Conservation (phyloP, 352 stramenopile species). For the Hyaloperonospora brassicae region DNA sequence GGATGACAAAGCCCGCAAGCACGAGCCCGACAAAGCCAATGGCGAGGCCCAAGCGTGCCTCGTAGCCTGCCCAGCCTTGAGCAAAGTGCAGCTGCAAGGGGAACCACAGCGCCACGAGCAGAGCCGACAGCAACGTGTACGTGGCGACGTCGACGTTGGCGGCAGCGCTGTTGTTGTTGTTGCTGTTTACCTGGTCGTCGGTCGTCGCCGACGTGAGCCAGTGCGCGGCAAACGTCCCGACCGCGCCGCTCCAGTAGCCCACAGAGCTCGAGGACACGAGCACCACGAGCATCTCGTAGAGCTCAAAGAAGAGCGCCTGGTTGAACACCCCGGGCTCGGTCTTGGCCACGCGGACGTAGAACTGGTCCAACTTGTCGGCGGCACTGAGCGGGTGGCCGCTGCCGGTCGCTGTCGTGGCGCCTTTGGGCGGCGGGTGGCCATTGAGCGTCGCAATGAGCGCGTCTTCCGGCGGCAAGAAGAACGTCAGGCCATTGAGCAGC, state of each 20-base stretch:
- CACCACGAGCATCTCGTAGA: slow-evolving; percentile 78
- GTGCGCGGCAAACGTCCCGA: slow-evolving; percentile 30
- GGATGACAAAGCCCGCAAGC: slow-evolving; percentile 47
- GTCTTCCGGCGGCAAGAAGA: slow-evolving; percentile 70
- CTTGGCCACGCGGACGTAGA: slow-evolving; percentile 64
- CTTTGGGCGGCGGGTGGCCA: slow-evolving; percentile 25
- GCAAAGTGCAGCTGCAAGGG: slow-evolving; percentile 65
- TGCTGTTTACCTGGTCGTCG: slow-evolving; percentile 6
- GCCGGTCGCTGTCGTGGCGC: slow-evolving; percentile 14
- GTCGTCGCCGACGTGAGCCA: slow-evolving; percentile 5
- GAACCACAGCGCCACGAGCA: slow-evolving; percentile 68
- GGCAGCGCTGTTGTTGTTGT: background rate
- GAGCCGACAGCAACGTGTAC: slow-evolving; percentile 54
- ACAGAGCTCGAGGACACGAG: slow-evolving; percentile 48
- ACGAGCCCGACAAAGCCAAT: slow-evolving; percentile 54
- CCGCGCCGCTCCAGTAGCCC: slow-evolving; percentile 36
- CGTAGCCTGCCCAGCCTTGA: slow-evolving; percentile 49
- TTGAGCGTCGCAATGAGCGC: slow-evolving; percentile 68
- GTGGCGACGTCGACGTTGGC: slow-evolving; percentile 39
- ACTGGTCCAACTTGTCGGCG: slow-evolving; percentile 58
- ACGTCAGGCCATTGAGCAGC: slow-evolving; percentile 55
- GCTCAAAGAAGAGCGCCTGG: slow-evolving; percentile 74
- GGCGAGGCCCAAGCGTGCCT: slow-evolving; percentile 46
- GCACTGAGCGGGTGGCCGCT: slow-evolving; percentile 33
- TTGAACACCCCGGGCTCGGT: slow-evolving; percentile 55